Percentiles rank a stretch among this genome's conserved stretches.
These are phyloP conservation scores for Endocladia muricata DNA, from an alignment of 31 red algal species.

Conservation along the genomic window DNA sequence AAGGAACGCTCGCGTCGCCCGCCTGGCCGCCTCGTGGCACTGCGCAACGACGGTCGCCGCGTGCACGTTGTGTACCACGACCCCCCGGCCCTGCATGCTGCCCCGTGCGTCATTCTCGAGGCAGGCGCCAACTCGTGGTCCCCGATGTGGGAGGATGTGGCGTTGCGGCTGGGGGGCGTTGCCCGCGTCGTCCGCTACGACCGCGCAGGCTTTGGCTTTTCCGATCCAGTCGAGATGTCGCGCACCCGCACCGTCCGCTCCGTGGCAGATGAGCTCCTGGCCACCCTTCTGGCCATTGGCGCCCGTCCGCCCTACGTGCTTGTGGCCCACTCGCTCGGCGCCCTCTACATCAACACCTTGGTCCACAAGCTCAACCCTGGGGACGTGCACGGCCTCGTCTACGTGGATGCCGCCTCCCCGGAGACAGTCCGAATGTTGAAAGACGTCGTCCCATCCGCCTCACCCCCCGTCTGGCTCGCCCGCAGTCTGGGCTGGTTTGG, in stretches of 20 bases:
- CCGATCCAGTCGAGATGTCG: neutral
- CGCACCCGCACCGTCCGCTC: neutral
- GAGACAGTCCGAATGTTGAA: slow-evolving; percentile 27
- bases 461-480: slow-evolving; percentile 35
- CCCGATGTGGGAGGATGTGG: slow-evolving; percentile 41
- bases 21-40: neutral
- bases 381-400: slow-evolving; percentile 48
- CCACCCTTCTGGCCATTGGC: neutral
- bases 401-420: slow-evolving; percentile 50
- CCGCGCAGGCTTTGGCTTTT: slow-evolving; percentile 40
- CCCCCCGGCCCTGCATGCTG: neutral
- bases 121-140: slow-evolving; percentile 53
- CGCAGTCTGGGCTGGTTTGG: slow-evolving; percentile 8
- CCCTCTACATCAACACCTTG: slow-evolving; percentile 22
- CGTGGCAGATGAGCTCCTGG: slow-evolving; percentile 9
- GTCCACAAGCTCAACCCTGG: neutral
- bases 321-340: slow-evolving; percentile 51
- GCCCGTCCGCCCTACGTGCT: slow-evolving; percentile 38
- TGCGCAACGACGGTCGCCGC: slow-evolving; percentile 17
- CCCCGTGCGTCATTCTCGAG: slow-evolving; percentile 47
- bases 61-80: slow-evolving; percentile 35
- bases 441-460: slow-evolving; percentile 1
- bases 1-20: slow-evolving; percentile 13
- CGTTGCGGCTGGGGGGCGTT: neutral
- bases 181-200: slow-evolving; percentile 59